Base-by-base conservation (phyloP, 1,284 basidiomycete genomes). In the Coniferiporia weirii region DNA sequence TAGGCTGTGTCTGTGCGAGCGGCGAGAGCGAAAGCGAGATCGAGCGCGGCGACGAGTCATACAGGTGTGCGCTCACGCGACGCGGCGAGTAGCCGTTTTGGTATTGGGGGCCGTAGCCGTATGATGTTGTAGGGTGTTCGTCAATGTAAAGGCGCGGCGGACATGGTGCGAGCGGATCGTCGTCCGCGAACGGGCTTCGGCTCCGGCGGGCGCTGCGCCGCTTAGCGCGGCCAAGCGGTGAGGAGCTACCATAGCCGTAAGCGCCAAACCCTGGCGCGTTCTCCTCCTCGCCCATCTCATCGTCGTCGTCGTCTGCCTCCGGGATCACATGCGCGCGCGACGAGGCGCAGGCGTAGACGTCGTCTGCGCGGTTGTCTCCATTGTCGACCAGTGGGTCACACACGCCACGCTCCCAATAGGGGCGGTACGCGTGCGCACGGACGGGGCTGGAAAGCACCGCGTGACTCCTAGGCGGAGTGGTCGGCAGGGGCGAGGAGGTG, bases 151-250 rank as follows among this genome's bases (percentile, higher is more conserved):
- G 40, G 3, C 12, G 40, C 40, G 35, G 53, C n/a, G 40, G 27
- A 32, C 17, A 45, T 12, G 53, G 53, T 12, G 44, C 27, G 53
- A 19, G 22, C 15, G 53, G 53, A 44, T 54, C 44, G 19, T 54
- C 53, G 44, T 54, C 53, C 22, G 43, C 43, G 44, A 54, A 54
- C 22, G 53, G 46, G 20, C 53, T 32, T 20, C 53, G 53, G 43
- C n/a, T 27, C 20, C 32, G 12, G 43, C 36, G 27, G 53, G 43
- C n/a, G 53, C 27, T 43, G 53, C 35, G 38, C 8, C 15, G 13
- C 43, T 32, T 54, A 15, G 44, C 44, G 9, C 27, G 27, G 27
- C 27, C 27, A 27, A 22, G 43, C 53, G 53, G 13, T 19, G 32
- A 54, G n/a, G 35, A 32, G 22, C 4, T n/a, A 19, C 15, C 53